Conservation (phyloP, 2,329 filamentous ascomycete genomes). For the Corynespora cassiicola region DNA sequence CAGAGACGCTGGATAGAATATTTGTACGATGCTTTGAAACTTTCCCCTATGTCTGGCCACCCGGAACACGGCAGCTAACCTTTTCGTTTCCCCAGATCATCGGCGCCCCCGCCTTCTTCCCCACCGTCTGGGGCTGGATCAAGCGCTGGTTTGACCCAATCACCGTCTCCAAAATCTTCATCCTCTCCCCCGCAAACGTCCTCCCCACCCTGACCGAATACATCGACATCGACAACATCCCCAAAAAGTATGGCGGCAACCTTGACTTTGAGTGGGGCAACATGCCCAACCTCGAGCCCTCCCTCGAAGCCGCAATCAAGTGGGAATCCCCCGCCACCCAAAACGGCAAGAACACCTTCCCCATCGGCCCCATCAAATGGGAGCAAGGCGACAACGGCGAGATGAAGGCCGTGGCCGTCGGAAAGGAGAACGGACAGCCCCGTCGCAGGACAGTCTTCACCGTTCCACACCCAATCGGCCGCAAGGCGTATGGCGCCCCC, state of each 20-base stretch:
- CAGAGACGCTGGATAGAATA: conserved; percentile 87
- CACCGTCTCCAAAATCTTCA: conserved; percentile 91
- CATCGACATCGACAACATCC: conserved; percentile 83
- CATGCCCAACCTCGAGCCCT: conserved; percentile 72
- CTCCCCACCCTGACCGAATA: conserved; percentile 78
- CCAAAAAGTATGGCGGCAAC: conserved; percentile 86
- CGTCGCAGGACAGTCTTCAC: conserved; percentile 48
- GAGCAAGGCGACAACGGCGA: conserved; percentile 49
- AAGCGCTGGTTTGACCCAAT: conserved; percentile 92
- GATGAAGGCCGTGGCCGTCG: conserved; percentile 54
- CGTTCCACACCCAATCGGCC: conserved; percentile 39
- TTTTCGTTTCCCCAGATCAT: conserved; percentile 70
- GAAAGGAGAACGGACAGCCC: conserved; percentile 49
- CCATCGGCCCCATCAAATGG: conserved; percentile 57
- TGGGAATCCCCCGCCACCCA: conserved; percentile 47
- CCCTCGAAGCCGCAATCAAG: conserved; percentile 48
- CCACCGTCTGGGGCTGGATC: conserved; percentile 92
- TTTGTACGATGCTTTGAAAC: conserved; percentile 57
- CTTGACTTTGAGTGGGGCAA: conserved; percentile 84
- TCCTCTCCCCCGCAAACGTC: conserved; percentile 76
- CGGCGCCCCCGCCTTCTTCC: conserved; percentile 88
- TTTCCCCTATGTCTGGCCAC: neutral
- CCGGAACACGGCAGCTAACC: conserved; percentile 13
- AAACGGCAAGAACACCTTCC: conserved; percentile 49
- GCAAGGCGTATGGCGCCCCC: conserved; percentile 29